phyloP scores from a whole-genome alignment of 2,329 filamentous ascomycete genomes.

The Pleomassaria siparia region DNA sequence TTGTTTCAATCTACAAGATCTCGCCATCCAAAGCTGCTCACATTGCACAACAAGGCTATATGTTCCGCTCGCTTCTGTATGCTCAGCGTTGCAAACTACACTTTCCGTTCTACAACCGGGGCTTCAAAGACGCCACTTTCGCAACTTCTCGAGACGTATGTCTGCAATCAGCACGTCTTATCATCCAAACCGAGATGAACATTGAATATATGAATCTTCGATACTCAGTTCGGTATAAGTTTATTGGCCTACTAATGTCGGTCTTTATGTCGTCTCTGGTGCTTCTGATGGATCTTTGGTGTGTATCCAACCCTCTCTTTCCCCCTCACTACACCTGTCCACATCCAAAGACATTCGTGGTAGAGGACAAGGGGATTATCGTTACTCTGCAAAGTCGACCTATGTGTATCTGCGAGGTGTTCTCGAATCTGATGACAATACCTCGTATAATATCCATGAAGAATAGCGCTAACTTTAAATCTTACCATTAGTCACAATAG shows the following conservation, averaged over 20 bases:
- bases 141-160: conserved; percentile 38
- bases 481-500: no score
- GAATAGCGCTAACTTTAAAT: no score
- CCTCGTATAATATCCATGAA: no score
- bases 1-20: conserved; percentile 6
- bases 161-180: neutral
- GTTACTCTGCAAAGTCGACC: no score
- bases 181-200: neutral
- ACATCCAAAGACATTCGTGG: no score
- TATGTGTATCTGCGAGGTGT: no score
- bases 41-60: conserved; percentile 37
- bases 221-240: conserved; percentile 20
- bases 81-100: conserved; percentile 37
- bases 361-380: no score
- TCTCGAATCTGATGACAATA: no score
- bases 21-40: conserved; percentile 5
- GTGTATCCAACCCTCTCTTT: no score
- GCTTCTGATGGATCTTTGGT: conserved; percentile 44
- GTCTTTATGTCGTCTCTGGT: conserved; percentile 44
- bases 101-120: conserved; percentile 16
- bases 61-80: conserved; percentile 29
- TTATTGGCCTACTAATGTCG: conserved; percentile 13
- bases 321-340: no score
- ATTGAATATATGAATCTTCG: neutral
- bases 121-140: conserved; percentile 27